Percentiles rank a stretch among this genome's conserved stretches.
These are phyloP conservation scores for Corylus avellana DNA, from an alignment of 306 rosid species.

Conservation along the genomic window DNA sequence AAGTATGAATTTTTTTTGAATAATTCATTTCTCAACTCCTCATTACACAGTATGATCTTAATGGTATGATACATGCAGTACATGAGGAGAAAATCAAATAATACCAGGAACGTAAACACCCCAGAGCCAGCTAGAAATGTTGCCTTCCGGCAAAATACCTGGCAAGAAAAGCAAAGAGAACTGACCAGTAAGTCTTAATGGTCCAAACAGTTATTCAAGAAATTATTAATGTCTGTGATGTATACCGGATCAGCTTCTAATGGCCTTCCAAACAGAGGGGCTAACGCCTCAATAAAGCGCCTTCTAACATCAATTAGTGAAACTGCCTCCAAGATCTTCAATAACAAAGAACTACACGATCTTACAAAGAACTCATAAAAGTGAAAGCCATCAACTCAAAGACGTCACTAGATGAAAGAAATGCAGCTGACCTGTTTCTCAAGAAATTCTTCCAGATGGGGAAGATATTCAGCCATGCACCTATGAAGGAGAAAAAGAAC, in stretches of 20 bases:
- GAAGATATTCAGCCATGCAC: slow-evolving; percentile 98
- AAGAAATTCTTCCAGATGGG: slow-evolving; percentile 83
- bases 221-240: slow-evolving; percentile 18
- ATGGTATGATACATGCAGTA: background rate
- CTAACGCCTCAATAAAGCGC: slow-evolving; percentile 79
- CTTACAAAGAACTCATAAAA: background rate
- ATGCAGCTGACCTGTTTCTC: slow-evolving; percentile 75
- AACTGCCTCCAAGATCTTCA: slow-evolving; percentile 83
- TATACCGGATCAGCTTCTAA: slow-evolving; percentile 93
- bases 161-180: slow-evolving; percentile 31
- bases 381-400: background rate
- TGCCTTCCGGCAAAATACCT: slow-evolving; percentile 93
- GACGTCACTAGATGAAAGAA: slow-evolving; percentile 10
- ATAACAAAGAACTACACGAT: background rate
- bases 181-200: slow-evolving; percentile 16
- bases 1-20: background rate
- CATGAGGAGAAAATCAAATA: slow-evolving; percentile 16
- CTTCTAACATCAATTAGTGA: slow-evolving; percentile 75
- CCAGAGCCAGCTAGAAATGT: slow-evolving; percentile 69
- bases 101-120: slow-evolving; percentile 83
- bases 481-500: slow-evolving; percentile 41
- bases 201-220: slow-evolving; percentile 16
- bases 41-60: slow-evolving; percentile 13
- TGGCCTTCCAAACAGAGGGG: slow-evolving; percentile 71
- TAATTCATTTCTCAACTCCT: slow-evolving; percentile 24